Conservation (phyloP, 768 basidiomycete genomes). For the Pisolithus microcarpus region DNA sequence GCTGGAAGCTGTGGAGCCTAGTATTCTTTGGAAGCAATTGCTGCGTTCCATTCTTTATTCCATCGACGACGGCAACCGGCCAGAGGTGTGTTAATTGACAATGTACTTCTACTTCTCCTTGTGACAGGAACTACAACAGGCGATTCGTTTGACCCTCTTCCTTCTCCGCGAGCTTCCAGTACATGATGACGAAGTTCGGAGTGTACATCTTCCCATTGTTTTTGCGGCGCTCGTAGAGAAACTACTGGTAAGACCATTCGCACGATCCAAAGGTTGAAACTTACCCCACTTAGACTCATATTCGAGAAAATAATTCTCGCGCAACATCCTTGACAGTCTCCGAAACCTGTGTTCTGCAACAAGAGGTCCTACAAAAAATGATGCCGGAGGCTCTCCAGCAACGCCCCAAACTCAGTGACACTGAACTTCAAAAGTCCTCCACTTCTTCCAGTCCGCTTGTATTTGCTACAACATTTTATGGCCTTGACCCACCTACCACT, state of each 20-base stretch:
- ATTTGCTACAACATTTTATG: slow-evolving; percentile 62
- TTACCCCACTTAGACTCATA: slow-evolving; percentile 26
- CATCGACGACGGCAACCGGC: slow-evolving; percentile 34
- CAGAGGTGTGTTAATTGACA: slow-evolving; percentile 39
- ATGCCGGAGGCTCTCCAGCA: slow-evolving; percentile 43
- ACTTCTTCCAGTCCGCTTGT: slow-evolving; percentile 36
- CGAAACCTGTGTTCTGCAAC: slow-evolving; percentile 43
- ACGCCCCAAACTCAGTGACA: slow-evolving; percentile 40
- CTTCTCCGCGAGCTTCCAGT: slow-evolving; percentile 63
- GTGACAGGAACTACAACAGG: slow-evolving; percentile 33
- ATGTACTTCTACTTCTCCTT: not conserved
- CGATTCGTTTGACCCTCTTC: slow-evolving; percentile 62
- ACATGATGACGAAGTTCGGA: slow-evolving; percentile 84
- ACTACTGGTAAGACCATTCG: slow-evolving; percentile 44
- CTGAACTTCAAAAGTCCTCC: slow-evolving; percentile 26
- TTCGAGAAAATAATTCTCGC: slow-evolving; percentile 31
- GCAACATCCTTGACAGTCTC: slow-evolving; percentile 31
- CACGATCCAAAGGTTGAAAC: not conserved
- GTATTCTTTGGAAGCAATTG: slow-evolving; percentile 77
- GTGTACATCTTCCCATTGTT: slow-evolving; percentile 73
- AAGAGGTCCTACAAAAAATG: slow-evolving; percentile 46
- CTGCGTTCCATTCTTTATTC: slow-evolving; percentile 51
- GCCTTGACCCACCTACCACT: slow-evolving; percentile 29
- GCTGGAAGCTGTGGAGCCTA: slow-evolving; percentile 90
- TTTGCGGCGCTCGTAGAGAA: slow-evolving; percentile 63